Base-by-base conservation (phyloP, 1,284 basidiomycete genomes). In the Moesziomyces sp. region DNA sequence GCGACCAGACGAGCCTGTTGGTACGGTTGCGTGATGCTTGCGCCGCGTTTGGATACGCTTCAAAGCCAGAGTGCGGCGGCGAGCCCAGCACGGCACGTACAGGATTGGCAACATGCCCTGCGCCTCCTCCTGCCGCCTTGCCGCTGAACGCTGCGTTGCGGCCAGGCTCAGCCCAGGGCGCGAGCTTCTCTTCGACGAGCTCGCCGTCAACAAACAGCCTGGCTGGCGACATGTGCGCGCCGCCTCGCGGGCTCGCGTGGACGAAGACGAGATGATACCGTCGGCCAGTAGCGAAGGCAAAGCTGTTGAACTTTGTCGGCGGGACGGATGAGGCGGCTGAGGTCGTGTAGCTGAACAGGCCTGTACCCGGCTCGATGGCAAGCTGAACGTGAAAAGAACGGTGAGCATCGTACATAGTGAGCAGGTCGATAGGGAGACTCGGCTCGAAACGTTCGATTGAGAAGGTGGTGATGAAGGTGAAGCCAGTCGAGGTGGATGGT, bases 141-240 rank as follows among this genome's bases (percentile, higher is more conserved):
- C 38, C 14, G 40, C 30, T 33, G 30, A 33, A 33, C 26, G 46
- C 26, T 13, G 47, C 19, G 18, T 46, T 52, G n/a, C 64, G 48
- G n/a, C 35, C 44, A 14, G 47, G 51, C 7, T 44, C 23, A 1
- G 65, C 76, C 77, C 77, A 79, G 3, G 61, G 61, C 7, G 62
- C 76, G 9, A 65, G 51, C 43, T 75, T 71, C 50, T 76, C 65
- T 26, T 78, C 74, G 7, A 75, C 58, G 4, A 80, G 68, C 48
- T 62, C 58, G 4, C 81, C 81, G 26, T 83, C 60, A 33, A 83
- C 44, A 43, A 66, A 83, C 6, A 80, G 61, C 44, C 76, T 75
- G 18, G 74, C 72, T 3, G 63, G 46, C 18, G 79, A 76, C 42
- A 62, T 57, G 23, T 69, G 54, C 3, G 67, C 60, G 26, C 66